phyloP scores from a whole-genome alignment of 768 basidiomycete species.

The Tulasnella sp. region DNA sequence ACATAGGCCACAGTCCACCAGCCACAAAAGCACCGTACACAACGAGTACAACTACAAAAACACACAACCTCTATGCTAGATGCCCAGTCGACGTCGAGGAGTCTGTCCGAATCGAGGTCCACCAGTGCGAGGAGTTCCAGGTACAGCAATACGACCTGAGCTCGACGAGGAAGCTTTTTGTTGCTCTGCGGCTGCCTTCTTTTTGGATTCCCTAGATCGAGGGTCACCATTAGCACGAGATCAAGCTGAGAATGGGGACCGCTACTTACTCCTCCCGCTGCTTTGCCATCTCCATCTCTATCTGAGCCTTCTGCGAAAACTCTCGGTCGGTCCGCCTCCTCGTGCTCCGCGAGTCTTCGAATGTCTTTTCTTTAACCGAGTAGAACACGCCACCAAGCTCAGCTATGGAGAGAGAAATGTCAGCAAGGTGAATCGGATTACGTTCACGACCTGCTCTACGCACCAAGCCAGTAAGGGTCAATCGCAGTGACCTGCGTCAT shows the following conservation, averaged over 20 bases:
- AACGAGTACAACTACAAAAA: neutral
- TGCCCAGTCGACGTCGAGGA: constrained; percentile 66
- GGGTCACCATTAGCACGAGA: neutral
- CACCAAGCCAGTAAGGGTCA: constrained; percentile 96
- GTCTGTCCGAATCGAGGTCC: constrained; percentile 66
- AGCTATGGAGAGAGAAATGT: constrained; percentile 47
- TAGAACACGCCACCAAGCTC: constrained; percentile 96
- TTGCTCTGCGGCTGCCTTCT: constrained; percentile 58
- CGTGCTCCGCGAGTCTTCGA: constrained; percentile 74
- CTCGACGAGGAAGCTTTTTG: constrained; percentile 60
- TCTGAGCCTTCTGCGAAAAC: constrained; percentile 85
- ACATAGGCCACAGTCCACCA: neutral
- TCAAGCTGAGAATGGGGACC: neutral
- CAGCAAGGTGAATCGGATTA: neutral
- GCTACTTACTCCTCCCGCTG: constrained; percentile 67
- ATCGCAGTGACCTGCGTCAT: constrained; percentile 99
- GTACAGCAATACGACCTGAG: constrained; percentile 59
- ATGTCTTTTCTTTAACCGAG: constrained; percentile 96
- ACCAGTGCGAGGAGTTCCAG: constrained; percentile 72
- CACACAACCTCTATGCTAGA: constrained; percentile 42
- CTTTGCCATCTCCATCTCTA: constrained; percentile 83
- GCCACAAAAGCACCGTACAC: neutral
- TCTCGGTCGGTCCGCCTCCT: constrained; percentile 78
- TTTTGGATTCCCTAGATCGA: constrained; percentile 36
- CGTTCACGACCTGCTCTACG: constrained; percentile 33